These are phyloP conservation scores for Nitzschia sp. DNA, from an alignment of 108 stramenopile genomes.

Conservation along the genomic window DNA sequence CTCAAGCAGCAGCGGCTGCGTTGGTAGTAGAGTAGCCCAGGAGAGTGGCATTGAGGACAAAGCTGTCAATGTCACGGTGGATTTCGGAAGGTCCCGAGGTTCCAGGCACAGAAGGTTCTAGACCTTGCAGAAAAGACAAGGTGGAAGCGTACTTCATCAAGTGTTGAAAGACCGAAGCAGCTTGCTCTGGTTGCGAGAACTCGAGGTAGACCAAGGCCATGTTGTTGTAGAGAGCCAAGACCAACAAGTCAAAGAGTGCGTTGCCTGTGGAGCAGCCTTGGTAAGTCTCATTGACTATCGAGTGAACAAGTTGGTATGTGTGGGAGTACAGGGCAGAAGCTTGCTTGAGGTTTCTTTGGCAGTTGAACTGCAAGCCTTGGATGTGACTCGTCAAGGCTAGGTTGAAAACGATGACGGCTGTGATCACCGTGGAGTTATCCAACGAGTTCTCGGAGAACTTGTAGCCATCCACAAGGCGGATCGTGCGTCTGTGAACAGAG, in stretches of 20 bases:
- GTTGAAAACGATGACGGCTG: conserved; percentile 15
- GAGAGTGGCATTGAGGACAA: conserved; percentile 2
- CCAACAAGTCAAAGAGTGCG: conserved; percentile 2
- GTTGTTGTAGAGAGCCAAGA: conserved; percentile 12
- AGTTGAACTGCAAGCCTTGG: not conserved
- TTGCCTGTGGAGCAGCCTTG: conserved; percentile 4
- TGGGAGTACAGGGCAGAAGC: conserved; percentile 1
- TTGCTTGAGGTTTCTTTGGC: not conserved
- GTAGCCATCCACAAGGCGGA: conserved; percentile 8
- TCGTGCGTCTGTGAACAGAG: not conserved
- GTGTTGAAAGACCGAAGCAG: conserved; percentile 1
- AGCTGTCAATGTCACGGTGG: not conserved
- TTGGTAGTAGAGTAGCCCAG: not conserved
- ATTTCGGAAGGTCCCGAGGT: not conserved
- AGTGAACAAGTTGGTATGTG: conserved; percentile 1
- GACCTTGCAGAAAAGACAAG: not conserved
- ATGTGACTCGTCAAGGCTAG: not conserved
- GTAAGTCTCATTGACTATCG: conserved; percentile 3
- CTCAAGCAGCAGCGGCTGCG: not conserved
- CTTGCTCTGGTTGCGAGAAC: not conserved
- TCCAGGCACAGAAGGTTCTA: not conserved
- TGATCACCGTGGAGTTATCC: conserved; percentile 2
- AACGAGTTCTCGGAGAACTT: not conserved
- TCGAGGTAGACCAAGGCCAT: conserved; percentile 7
- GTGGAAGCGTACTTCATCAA: conserved; percentile 4